phyloP scores from a whole-genome alignment of 2,329 filamentous ascomycete genomes.

The Leptographium radiaticola region DNA sequence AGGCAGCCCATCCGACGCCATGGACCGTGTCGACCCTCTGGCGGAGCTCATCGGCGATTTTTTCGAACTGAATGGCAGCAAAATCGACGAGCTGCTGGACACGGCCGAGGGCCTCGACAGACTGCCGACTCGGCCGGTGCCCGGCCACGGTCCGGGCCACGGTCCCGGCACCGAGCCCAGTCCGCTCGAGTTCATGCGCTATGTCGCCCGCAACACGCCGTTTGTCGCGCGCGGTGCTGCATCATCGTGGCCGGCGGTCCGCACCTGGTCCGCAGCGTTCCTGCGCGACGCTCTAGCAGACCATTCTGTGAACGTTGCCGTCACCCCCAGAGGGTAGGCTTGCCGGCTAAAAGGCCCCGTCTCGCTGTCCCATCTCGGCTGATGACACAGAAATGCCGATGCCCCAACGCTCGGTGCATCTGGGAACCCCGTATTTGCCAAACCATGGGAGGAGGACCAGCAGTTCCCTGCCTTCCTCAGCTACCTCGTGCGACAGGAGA shows the following conservation, averaged over 20 bases:
- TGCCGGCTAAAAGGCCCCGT: background rate
- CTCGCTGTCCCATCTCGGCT: background rate
- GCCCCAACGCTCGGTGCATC: slow-evolving; percentile 31
- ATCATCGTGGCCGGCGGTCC: slow-evolving; percentile 46
- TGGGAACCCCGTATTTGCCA: slow-evolving; percentile 44
- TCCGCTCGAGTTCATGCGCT: slow-evolving; percentile 68
- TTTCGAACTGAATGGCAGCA: slow-evolving; percentile 54
- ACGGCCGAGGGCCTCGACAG: slow-evolving; percentile 12
- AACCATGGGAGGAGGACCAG: slow-evolving; percentile 56
- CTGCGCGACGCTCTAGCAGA: slow-evolving; percentile 41
- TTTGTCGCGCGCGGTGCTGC: slow-evolving; percentile 59
- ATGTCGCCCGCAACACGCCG: slow-evolving; percentile 59
- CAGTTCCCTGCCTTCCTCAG: slow-evolving; percentile 49
- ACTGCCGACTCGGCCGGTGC: no score
- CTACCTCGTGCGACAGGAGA: slow-evolving; percentile 47
- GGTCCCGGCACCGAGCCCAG: slow-evolving; percentile 39
- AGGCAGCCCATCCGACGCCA: background rate
- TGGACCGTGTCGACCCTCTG: slow-evolving; percentile 23
- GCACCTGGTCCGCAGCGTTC: slow-evolving; percentile 49
- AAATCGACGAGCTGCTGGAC: slow-evolving; percentile 44
- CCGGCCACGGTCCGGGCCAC: background rate
- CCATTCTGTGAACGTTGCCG: slow-evolving; percentile 56
- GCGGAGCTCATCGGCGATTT: slow-evolving; percentile 52
- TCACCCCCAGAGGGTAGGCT: slow-evolving; percentile 56
- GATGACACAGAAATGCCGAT: slow-evolving; percentile 29